Evolutionary conservation across 768 basidiomycete genomes (phyloP).

Genomic region (Suillus paluster): DNA sequence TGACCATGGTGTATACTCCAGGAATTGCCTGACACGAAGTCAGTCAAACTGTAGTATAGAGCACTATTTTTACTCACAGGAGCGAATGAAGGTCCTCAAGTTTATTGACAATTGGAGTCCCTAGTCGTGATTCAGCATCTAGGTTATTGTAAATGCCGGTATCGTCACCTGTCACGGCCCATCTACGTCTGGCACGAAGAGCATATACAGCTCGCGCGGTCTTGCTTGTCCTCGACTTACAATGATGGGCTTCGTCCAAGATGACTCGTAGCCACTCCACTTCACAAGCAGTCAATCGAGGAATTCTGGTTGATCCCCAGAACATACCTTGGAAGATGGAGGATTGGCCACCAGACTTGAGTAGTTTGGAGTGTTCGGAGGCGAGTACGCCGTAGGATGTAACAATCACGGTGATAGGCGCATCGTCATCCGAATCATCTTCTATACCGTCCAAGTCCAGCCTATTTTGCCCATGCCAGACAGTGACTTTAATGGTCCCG

Average conservation of each 20-base stretch:
- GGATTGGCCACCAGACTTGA: constrained; percentile 54
- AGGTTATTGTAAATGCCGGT: not conserved
- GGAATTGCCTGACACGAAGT: constrained; percentile 62
- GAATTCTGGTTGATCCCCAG: not conserved
- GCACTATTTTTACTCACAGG: constrained; percentile 43
- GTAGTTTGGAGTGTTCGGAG: constrained; percentile 82
- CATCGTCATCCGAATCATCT: constrained; percentile 53
- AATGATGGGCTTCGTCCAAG: constrained; percentile 94
- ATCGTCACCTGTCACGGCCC: constrained; percentile 82
- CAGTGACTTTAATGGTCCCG: constrained; percentile 62
- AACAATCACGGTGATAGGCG: constrained; percentile 76
- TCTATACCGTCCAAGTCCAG: constrained; percentile 69
- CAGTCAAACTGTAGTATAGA: not conserved
- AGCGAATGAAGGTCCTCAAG: constrained; percentile 92
- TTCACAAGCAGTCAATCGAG: constrained; percentile 32
- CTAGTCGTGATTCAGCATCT: constrained; percentile 33
- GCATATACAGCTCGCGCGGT: constrained; percentile 90
- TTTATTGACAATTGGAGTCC: constrained; percentile 95
- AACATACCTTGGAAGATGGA: constrained; percentile 73
- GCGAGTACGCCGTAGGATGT: constrained; percentile 91
- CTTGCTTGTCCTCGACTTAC: constrained; percentile 87
- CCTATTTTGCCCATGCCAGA: constrained; percentile 92
- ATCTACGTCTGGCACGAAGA: constrained; percentile 75
- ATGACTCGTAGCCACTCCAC: constrained; percentile 84
- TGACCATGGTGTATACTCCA: constrained; percentile 81